These are phyloP conservation scores for Alloteropsis angusta DNA, from an alignment of 202 grass and related monocot species.

Conservation along the genomic window DNA sequence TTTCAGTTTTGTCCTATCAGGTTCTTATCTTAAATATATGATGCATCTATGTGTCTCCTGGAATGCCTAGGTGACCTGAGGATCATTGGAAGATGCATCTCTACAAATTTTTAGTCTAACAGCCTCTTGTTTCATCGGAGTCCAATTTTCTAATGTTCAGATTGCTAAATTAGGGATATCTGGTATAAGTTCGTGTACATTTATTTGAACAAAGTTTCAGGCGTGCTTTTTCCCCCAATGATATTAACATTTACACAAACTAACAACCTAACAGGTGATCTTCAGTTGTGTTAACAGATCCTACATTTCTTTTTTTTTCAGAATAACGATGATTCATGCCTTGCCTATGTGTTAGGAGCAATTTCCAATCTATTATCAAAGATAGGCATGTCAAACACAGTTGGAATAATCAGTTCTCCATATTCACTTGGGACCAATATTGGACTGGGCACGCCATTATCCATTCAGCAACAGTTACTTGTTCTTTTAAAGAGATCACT, in stretches of 20 bases:
- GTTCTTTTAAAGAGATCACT: slow-evolving; percentile 88
- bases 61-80: not conserved
- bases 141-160: not conserved
- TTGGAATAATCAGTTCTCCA: slow-evolving; percentile 68
- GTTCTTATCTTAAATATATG: not conserved
- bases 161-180: not conserved
- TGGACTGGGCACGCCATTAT: slow-evolving; percentile 69
- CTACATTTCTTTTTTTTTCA: slow-evolving; percentile 36
- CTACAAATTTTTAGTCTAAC: not conserved
- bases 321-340: slow-evolving; percentile 92
- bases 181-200: not conserved
- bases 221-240: not conserved
- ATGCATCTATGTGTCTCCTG: not conserved
- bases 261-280: not conserved
- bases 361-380: slow-evolving; percentile 89
- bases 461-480: slow-evolving; percentile 78
- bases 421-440: slow-evolving; percentile 72
- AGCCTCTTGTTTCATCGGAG: not conserved
- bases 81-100: not conserved
- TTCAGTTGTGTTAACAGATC: slow-evolving; percentile 26
- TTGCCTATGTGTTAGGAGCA: slow-evolving; percentile 85
- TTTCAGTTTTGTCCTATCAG: not conserved
- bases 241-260: not conserved
- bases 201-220: not conserved
- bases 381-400: slow-evolving; percentile 60